These are phyloP conservation scores for Maudiozyma pseudohumilis DNA, from an alignment of 805 yeast species.

Conservation along the genomic window DNA sequence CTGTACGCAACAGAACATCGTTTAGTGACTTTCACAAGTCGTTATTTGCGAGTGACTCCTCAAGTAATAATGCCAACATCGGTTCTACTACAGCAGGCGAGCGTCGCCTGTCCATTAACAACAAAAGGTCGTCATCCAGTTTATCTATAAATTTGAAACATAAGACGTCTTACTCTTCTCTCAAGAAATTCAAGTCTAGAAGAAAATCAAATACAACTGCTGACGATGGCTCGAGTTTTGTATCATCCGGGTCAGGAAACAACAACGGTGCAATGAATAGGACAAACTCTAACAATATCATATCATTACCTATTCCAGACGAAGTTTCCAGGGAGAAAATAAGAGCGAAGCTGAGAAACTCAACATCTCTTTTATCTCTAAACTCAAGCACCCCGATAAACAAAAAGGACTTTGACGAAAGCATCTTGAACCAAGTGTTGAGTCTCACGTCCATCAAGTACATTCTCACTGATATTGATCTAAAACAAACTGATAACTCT, in stretches of 20 bases:
- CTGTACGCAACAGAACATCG: conserved; percentile 13
- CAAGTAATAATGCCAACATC: neutral
- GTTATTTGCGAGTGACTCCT: conserved; percentile 4
- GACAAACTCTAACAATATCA: conserved; percentile 30
- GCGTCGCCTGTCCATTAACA: conserved; percentile 7
- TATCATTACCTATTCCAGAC: conserved; percentile 52
- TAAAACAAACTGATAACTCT: conserved; percentile 1
- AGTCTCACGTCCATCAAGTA: conserved; percentile 18
- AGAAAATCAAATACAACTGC: conserved; percentile 17
- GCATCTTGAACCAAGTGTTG: conserved; percentile 17
- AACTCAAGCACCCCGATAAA: conserved; percentile 18
- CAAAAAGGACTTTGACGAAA: conserved; percentile 21
- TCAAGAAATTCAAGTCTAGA: conserved; percentile 23
- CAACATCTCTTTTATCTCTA: conserved; percentile 25
- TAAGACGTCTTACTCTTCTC: conserved; percentile 27
- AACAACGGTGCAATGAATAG: conserved; percentile 7
- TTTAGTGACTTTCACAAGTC: conserved; percentile 21
- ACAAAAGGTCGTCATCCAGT: conserved; percentile 18
- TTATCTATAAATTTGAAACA: conserved; percentile 22
- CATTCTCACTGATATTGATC: conserved; percentile 9
- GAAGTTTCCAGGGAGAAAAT: conserved; percentile 46
- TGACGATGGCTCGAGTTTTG: conserved; percentile 8
- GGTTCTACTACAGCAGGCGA: neutral
- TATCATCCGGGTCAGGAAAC: conserved; percentile 5
- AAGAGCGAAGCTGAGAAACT: conserved; percentile 41